phyloP scores from a whole-genome alignment of 306 rosid species.

The Vigna radiata region DNA sequence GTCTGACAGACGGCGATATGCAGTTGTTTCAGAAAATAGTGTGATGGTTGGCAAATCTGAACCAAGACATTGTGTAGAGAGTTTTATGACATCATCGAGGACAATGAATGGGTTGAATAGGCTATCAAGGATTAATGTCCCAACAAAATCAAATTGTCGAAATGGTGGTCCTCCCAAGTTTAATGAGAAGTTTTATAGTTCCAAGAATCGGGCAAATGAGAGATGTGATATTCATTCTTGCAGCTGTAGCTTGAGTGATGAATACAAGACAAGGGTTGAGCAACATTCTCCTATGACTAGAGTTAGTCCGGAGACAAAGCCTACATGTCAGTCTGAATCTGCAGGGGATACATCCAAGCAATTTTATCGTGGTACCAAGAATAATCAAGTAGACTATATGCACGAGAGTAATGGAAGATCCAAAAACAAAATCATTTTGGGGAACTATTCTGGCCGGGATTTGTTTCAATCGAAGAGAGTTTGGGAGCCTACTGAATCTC shows the following conservation, averaged over 20 bases:
- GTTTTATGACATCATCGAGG: constrained; percentile 66
- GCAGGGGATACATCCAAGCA: constrained; percentile 72
- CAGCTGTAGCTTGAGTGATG: constrained; percentile 71
- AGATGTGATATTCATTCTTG: constrained; percentile 79
- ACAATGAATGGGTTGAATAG: constrained; percentile 53
- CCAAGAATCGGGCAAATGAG: constrained; percentile 65
- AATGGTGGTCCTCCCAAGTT: constrained; percentile 66
- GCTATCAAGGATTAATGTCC: constrained; percentile 63
- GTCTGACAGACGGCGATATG: constrained; percentile 70
- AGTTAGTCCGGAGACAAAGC: constrained; percentile 65
- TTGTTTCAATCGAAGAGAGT: constrained; percentile 75
- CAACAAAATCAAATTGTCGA: constrained; percentile 71
- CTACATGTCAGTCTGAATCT: constrained; percentile 65
- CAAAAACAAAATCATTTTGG: constrained; percentile 66
- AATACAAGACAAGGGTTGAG: constrained; percentile 70
- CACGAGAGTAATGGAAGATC: constrained; percentile 76
- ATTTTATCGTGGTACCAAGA: constrained; percentile 64
- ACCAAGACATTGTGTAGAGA: constrained; percentile 68
- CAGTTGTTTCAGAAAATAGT: constrained; percentile 69
- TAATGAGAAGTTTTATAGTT: constrained; percentile 67
- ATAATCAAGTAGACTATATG: constrained; percentile 61
- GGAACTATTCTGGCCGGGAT: constrained; percentile 67
- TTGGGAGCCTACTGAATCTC: constrained; percentile 91
- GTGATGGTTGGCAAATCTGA: constrained; percentile 57
- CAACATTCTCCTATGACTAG: constrained; percentile 63